Base-by-base conservation (phyloP, 371 early-diverging fungal genomes). In the Syncephalis fuscata region DNA sequence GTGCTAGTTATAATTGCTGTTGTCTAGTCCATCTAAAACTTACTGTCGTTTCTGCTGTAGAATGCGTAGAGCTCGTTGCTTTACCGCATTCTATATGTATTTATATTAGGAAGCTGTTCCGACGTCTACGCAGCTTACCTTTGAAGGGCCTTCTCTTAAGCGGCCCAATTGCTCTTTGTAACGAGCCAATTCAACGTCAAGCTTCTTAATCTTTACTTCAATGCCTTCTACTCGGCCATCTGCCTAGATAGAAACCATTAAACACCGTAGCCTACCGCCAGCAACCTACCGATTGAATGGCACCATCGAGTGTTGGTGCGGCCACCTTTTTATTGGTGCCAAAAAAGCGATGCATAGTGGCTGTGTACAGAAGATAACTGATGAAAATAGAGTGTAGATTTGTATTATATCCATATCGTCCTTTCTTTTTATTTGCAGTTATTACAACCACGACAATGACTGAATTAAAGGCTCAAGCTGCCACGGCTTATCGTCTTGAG, bases 141-240 rank as follows among this genome's bases (percentile, higher is more conserved):
- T 88, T 37, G 81, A 87, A 2, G 92, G 89, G 0, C 93, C 92
- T 17, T 92, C 90, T 26, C 88, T 74, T 88, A 93, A 82, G 53
- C 79, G 88, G 55, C 70, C 74, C 82, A 95, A 80, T 59, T 93
- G 92, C 44, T 92, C 93, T 55, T 82, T 74, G 64, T 86, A 91
- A 52, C 78, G 73, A 23, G 82, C 70, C 19, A 96, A 68, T 57
- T 94, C 92, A 14, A 86, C 92, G 55, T 96, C 96, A 9, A 92
- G 70, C 59, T 85, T 84, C 45, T 74, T 79, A 49, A 96, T 85
- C 64, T 93, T 93, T 53, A 85, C 88, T 50, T 90, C 91, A 2
- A 93, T 80, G 0, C 82, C 72, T 53, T 83, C 88, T 3, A 80
- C 80, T 48, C 96, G 75, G 3, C 59, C 57, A 61, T 92, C 92